Evolutionary conservation across 306 rosid species (phyloP), one percentile per base, ranked within the genome.

Genomic region (Datisca glomerata): DNA sequence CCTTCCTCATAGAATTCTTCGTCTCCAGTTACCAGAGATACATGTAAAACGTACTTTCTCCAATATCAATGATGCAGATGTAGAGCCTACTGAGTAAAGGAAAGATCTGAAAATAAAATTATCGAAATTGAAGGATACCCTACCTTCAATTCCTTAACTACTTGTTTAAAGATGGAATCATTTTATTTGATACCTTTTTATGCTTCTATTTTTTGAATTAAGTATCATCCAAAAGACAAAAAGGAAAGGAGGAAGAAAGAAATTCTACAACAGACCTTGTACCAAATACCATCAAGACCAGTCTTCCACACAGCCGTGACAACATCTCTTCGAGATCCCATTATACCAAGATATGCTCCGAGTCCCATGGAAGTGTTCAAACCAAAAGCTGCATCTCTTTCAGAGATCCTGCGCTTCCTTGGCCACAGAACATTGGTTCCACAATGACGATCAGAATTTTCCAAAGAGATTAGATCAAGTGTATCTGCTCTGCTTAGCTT

Each of bases 371-470:
- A 89, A 47, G 84, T 84, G 61, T 84, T 89, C 62, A 89, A 55
- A 50, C 98, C 98, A 74, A 89, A 89, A 66, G 98, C 98, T 55
- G 98, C 98, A 75, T 89, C 96, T 67, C 98, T 76, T 73, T 89
- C 98, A 40, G 98, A 89, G 79, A 89, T 66, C 62, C 98, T 75
- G 53, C 98, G 98, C 63, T 89, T 89, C 85, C 84, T 68, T 22
- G 98, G 98, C 98, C 98, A 89, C 61, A 89, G 50, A 44, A 69
- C 76, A 42, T 70, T 79, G 45, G 72, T 50, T 60, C 93, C 93
- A 28, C 70, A 55, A 45, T 66, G 59, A 41, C 65, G 70, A 61
- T 79, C 68, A 36, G 64, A 65, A 56, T 67, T 65, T 47, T 80
- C 95, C 71, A 66, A 18, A 23, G 76, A 76, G 51, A 70, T 70